Base-by-base conservation (phyloP, 2,329 filamentous ascomycete species). In the Sarocladiaceae sp. region DNA sequence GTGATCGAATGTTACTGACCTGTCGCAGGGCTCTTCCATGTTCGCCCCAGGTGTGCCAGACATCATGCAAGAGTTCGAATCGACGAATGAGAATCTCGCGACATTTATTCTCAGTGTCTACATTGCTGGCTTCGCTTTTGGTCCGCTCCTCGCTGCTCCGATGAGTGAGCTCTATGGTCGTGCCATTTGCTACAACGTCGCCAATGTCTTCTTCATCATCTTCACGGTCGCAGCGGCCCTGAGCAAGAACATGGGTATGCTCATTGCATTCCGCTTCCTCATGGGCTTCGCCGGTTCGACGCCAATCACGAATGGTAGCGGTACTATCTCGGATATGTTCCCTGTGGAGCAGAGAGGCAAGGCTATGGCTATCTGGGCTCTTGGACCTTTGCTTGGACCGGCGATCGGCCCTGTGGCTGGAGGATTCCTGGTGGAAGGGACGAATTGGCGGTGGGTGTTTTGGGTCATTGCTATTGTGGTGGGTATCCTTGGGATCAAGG, bases 221-320 rank as follows among this genome's bases (percentile, higher is more conserved):
- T 82, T 84, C 54, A 59, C 59, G 20, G 52, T 64, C 4, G 60
- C 53, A 2, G 61, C 62, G 2, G 65, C 64, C 3, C 65, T 87
- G n/a, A 75, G 79, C 4, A 80, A 84, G 58, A 81, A 86, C 59
- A 71, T 86, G 20, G 80, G 83, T 56, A 82, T 82, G 2, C 63
- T 89, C 7, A 73, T 86, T 61, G 66, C 84, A 10, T 82, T 80
- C 2, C 74, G 84, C 7, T 86, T 87, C 64, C 78, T 85, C 50
- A 72, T 75, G 22, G 83, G 79, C 0, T 72, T 84, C 47, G 82
- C 82, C 52, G 82, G 79, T 3, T 77, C 77, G 0, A 82, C 83
- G 0, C 82, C 84, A 1, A 72, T 89, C 3, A 87, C 83, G 1
- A 85, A 84, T 59, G 85, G 82, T 0, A 83, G 82, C 13, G 84